Evolutionary conservation across 73 alveolate genomes (phyloP).

Genomic region (Tetrahymena malaccensis): DNA sequence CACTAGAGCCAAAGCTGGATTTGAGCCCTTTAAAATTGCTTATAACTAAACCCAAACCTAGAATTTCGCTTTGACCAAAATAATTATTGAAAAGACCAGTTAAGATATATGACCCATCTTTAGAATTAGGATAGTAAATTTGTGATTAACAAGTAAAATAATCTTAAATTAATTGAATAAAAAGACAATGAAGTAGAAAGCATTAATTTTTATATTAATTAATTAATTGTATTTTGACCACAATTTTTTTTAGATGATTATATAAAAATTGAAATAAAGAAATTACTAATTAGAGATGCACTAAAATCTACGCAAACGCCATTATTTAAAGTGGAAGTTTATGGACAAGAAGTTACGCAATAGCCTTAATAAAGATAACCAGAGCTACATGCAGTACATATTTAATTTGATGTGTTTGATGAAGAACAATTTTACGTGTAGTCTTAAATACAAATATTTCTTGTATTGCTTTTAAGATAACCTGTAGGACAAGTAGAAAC

Average conservation of each 20-base stretch:
- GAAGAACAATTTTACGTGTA: not conserved
- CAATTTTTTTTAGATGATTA: not conserved
- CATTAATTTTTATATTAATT: too few relatives aligned
- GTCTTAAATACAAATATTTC: not conserved
- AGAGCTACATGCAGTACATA: not conserved
- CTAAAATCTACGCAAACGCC: not conserved
- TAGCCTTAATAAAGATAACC: not conserved
- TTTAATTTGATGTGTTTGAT: not conserved
- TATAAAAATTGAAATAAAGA: not conserved
- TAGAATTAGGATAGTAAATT: too few relatives aligned
- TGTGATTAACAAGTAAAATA: too few relatives aligned
- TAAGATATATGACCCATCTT: not conserved
- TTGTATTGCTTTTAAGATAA: not conserved
- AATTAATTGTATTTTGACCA: not conserved
- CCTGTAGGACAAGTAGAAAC: not conserved
- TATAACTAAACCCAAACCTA: not conserved
- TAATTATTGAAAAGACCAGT: not conserved
- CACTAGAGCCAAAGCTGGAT: not conserved
- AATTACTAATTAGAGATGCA: not conserved
- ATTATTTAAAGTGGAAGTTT: not conserved
- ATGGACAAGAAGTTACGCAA: not conserved
- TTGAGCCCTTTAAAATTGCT: not conserved
- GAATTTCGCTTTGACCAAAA: not conserved
- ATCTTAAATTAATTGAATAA: too few relatives aligned
- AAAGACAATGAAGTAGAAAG: too few relatives aligned